A percentile compares a stretch with the other conserved stretches of the same genome.
Evolutionary conservation across 2,329 filamentous ascomycete genomes (phyloP).

Genomic region (Aspergillus fischeri): DNA sequence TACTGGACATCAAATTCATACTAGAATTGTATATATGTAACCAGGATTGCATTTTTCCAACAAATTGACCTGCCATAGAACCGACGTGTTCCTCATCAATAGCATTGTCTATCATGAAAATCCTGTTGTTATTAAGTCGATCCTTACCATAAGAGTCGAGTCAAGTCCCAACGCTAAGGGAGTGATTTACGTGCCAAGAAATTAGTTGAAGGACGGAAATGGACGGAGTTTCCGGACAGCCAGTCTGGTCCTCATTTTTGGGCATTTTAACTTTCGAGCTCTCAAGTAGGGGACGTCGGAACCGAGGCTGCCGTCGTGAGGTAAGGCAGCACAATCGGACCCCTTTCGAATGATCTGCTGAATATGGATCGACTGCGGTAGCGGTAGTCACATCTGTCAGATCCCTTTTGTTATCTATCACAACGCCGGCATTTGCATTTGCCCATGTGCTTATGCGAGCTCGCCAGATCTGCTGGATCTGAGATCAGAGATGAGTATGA

Average conservation of each 20-base stretch:
- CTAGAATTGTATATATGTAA: not conserved
- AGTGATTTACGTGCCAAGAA: not conserved
- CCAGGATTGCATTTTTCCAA: not conserved
- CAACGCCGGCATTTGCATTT: not conserved
- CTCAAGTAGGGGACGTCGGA: not conserved
- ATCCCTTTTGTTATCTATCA: not conserved
- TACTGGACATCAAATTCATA: not conserved
- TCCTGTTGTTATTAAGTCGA: not conserved
- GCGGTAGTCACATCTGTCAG: not conserved
- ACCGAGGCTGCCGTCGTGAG: too few species aligned
- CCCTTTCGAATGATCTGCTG: not conserved
- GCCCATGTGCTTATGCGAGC: not conserved
- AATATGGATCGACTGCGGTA: too few species aligned
- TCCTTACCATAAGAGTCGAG: not conserved
- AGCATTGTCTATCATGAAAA: not conserved
- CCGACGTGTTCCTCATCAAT: not conserved
- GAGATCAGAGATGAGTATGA: not conserved
- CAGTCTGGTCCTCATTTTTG: not conserved
- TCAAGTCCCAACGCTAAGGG: not conserved
- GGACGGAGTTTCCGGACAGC: not conserved
- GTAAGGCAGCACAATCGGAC: too few species aligned
- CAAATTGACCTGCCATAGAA: not conserved
- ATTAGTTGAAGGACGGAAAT: not conserved
- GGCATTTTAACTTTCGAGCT: not conserved
- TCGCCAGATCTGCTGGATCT: not conserved